Evolutionary conservation across 2,329 filamentous ascomycete species (phyloP).

Genomic region (Teratosphaeria epicoccoides): DNA sequence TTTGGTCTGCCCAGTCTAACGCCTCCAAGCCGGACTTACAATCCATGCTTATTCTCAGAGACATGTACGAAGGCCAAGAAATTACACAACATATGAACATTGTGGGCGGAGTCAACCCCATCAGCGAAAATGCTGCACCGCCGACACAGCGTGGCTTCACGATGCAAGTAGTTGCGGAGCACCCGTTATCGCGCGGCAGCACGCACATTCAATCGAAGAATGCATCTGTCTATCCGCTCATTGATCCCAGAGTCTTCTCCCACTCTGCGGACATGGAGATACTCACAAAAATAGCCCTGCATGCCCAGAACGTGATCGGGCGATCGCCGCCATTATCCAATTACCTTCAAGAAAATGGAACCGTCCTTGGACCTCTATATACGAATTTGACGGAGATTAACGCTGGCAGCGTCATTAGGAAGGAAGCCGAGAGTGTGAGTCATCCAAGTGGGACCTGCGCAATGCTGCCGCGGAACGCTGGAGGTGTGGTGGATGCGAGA

Average conservation of each 20-base stretch:
- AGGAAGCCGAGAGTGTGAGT: conserved; percentile 25
- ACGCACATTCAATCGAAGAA: conserved; percentile 25
- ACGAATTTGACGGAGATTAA: conserved; percentile 24
- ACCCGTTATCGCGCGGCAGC: conserved; percentile 36
- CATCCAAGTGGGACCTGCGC: conserved; percentile 20
- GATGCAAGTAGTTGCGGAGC: conserved; percentile 44
- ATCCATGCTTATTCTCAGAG: conserved; percentile 6
- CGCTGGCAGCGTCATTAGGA: conserved; percentile 15
- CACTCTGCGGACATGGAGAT: conserved; percentile 39
- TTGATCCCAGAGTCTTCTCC: conserved; percentile 21
- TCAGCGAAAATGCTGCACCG: conserved; percentile 15
- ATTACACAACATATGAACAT: conserved; percentile 13
- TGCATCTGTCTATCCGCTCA: conserved; percentile 10
- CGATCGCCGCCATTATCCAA: conserved; percentile 10
- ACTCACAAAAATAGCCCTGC: conserved; percentile 9
- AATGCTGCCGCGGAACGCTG: conserved; percentile 14
- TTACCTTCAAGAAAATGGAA: conserved; percentile 27
- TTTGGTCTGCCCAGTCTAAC: conserved; percentile 5
- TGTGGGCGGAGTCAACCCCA: conserved; percentile 15
- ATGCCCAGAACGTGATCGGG: conserved; percentile 8
- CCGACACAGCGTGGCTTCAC: conserved; percentile 26
- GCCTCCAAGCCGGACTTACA: not conserved
- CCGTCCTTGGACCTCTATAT: conserved; percentile 28
- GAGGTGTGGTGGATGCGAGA: conserved; percentile 17
- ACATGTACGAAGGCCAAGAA: conserved; percentile 13